A percentile compares a stretch with the other conserved stretches of the same genome.
These are phyloP conservation scores for Zanthoxylum bungeanum DNA, from an alignment of 345 rosid species.

Conservation along the genomic window DNA sequence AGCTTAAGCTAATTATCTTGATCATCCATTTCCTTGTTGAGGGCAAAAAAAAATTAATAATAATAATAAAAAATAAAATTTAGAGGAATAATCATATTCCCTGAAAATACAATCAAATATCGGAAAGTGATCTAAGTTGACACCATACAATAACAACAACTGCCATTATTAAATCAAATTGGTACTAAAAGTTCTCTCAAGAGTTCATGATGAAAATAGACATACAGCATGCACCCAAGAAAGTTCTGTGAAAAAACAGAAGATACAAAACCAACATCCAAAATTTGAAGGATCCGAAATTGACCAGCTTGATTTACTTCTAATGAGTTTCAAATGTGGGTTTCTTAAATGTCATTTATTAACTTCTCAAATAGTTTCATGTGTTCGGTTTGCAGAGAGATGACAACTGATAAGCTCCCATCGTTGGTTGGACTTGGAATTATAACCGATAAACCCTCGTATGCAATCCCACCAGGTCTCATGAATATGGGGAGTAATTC, in stretches of 20 bases:
- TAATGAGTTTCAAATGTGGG: background rate
- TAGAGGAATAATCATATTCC: background rate
- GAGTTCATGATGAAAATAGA: background rate
- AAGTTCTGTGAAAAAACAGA: background rate
- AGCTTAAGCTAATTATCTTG: background rate
- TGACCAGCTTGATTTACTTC: background rate
- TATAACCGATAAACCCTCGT: conserved; percentile 74
- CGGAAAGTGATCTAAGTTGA: background rate
- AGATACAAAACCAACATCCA: background rate
- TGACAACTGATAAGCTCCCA: conserved; percentile 78
- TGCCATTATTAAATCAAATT: background rate
- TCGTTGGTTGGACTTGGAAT: conserved; percentile 74
- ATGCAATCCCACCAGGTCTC: conserved; percentile 90
- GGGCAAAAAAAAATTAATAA: too few species aligned
- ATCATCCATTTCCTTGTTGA: background rate
- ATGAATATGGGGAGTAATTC: too few species aligned
- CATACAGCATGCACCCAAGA: background rate
- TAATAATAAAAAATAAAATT: too few species aligned
- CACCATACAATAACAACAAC: background rate
- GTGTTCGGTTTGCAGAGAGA: conserved; percentile 69
- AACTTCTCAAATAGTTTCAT: conserved; percentile 74
- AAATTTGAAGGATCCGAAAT: background rate
- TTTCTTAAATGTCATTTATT: conserved; percentile 39
- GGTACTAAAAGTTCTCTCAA: background rate
- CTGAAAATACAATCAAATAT: background rate